Evolutionary conservation across 176 grass and related monocot genomes (phyloP).

Genomic region (Tillandsia fasciculata): DNA sequence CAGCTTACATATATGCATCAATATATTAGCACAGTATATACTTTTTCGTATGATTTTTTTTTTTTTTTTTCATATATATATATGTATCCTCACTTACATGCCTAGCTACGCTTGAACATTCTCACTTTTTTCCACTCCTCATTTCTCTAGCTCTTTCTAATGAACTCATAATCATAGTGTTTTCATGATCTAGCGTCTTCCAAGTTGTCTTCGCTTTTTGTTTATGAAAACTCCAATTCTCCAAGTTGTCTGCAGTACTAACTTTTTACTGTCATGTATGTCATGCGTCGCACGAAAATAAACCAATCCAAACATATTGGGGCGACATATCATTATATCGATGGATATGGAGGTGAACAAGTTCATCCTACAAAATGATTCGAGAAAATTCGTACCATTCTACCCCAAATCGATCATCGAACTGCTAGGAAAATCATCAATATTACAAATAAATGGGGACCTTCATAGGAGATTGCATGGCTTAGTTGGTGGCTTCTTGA

Average conservation of each 20-base stretch:
- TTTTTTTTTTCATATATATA: background rate
- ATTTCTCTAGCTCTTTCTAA: too few species aligned
- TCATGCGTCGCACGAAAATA: too few species aligned
- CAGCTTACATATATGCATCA: too few species aligned
- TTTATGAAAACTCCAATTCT: too few species aligned
- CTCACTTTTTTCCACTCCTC: too few species aligned
- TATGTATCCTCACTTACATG: background rate
- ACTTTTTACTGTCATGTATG: too few species aligned
- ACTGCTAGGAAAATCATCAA: conserved; percentile 5
- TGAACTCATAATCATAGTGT: too few species aligned
- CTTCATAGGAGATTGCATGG: conserved; percentile 6
- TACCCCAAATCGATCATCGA: conserved; percentile 7
- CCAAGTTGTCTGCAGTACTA: too few species aligned
- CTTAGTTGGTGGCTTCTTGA: background rate
- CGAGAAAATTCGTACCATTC: background rate
- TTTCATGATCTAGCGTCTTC: too few species aligned
- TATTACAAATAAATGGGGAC: background rate
- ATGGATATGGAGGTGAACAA: conserved; percentile 13
- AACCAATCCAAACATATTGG: background rate
- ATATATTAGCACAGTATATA: background rate
- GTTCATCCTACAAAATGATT: conserved; percentile 1
- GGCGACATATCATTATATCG: conserved; percentile 7
- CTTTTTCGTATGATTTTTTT: background rate
- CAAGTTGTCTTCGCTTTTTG: too few species aligned
- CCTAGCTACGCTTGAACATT: background rate